Evolutionary conservation across 495 filamentous ascomycete species (phyloP).

Genomic region (Astrothelium macrocarpum): DNA sequence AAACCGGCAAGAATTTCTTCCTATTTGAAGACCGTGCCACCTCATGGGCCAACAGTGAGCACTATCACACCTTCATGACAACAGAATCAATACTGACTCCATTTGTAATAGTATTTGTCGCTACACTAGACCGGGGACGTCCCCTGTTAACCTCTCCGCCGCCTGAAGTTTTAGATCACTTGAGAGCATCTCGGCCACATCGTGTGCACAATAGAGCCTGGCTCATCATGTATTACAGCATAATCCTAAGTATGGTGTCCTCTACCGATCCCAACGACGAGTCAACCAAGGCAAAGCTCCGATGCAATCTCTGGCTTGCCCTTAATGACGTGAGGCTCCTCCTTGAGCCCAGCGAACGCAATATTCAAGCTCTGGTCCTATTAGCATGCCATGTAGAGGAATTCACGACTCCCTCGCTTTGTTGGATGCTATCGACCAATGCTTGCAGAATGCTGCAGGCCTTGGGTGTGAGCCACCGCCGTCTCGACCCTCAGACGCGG

Average conservation of each 20-base stretch:
- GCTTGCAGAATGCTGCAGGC: slow-evolving; percentile 15
- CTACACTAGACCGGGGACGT: neutral
- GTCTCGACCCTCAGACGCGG: slow-evolving; percentile 6
- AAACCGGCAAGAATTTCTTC: slow-evolving; percentile 5
- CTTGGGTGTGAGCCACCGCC: slow-evolving; percentile 4
- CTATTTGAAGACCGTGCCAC: slow-evolving; percentile 2
- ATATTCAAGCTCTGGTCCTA: slow-evolving; percentile 14
- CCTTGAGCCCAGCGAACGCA: slow-evolving; percentile 12
- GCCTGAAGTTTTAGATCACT: neutral
- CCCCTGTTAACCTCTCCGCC: slow-evolving; percentile 1
- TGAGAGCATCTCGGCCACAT: neutral
- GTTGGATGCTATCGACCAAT: slow-evolving; percentile 11
- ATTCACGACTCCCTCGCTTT: slow-evolving; percentile 12
- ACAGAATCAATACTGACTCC: neutral
- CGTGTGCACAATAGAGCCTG: slow-evolving; percentile 8
- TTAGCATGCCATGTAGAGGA: slow-evolving; percentile 8
- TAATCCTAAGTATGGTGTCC: neutral
- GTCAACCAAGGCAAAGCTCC: neutral
- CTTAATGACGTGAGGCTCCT: slow-evolving; percentile 14
- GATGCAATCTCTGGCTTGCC: slow-evolving; percentile 13
- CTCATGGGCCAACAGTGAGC: neutral
- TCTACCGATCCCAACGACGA: neutral
- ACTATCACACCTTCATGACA: neutral
- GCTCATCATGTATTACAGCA: slow-evolving; percentile 13
- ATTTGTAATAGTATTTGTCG: neutral